Conservation (phyloP, 768 basidiomycete genomes). For the Imleria badia region DNA sequence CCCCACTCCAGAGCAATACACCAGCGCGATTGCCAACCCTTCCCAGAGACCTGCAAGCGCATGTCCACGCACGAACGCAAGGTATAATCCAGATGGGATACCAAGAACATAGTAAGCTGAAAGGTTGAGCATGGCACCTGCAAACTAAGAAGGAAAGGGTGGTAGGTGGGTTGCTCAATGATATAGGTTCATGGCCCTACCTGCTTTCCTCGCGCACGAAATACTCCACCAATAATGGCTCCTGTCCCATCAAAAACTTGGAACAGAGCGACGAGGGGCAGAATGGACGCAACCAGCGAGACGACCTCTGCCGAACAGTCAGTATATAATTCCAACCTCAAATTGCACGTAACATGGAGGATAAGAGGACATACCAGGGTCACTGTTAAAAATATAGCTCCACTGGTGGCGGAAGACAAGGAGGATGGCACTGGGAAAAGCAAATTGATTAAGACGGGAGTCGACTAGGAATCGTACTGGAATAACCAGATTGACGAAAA, state of each 20-base stretch:
- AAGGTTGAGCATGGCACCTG: conserved; percentile 62
- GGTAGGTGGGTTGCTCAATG: neutral
- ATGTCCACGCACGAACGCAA: conserved; percentile 60
- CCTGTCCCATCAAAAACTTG: conserved; percentile 83
- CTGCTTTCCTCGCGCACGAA: conserved; percentile 83
- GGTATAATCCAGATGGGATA: conserved; percentile 78
- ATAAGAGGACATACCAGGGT: conserved; percentile 43
- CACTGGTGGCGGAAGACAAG: conserved; percentile 62
- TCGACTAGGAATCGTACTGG: neutral
- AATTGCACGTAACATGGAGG: neutral
- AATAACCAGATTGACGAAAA: neutral
- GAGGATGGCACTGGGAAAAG: conserved; percentile 47
- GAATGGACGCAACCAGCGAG: conserved; percentile 53
- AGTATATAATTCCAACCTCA: neutral
- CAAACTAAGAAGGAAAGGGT: conserved; percentile 40
- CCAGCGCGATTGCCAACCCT: conserved; percentile 69
- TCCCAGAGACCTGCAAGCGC: conserved; percentile 81
- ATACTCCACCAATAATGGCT: conserved; percentile 69
- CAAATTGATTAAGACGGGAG: neutral
- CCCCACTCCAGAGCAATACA: conserved; percentile 59
- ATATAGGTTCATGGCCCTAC: conserved; percentile 26
- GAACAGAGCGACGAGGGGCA: conserved; percentile 76
- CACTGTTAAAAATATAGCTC: conserved; percentile 74
- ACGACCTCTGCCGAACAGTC: conserved; percentile 40
- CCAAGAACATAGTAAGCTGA: conserved; percentile 82